Conservation (phyloP, 371 early-diverging fungal genomes). For the Syncephalastrum monosporum region DNA sequence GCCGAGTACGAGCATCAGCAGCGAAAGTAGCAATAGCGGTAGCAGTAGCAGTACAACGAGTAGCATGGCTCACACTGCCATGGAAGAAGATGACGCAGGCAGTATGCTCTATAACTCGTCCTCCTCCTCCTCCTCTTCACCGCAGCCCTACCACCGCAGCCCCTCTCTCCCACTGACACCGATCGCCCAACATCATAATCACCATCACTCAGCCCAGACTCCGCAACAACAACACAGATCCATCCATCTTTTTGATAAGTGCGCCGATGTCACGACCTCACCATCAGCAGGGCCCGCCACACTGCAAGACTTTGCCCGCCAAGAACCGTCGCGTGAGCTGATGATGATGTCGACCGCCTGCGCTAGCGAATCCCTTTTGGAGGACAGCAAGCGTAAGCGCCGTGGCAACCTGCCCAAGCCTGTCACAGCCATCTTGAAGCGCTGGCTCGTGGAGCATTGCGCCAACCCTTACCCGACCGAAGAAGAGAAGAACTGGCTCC, state of each 20-base stretch:
- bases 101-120: slow-evolving; percentile 1
- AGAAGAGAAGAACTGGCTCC: slow-evolving; percentile 83
- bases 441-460: slow-evolving; percentile 70
- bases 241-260: no score
- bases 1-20: not conserved
- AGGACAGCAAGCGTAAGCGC: slow-evolving; percentile 20
- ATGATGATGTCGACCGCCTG: not conserved
- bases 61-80: not conserved
- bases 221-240: no score
- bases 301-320: slow-evolving; percentile 10
- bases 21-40: not conserved
- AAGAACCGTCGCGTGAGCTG: slow-evolving; percentile 17
- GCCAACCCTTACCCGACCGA: slow-evolving; percentile 78
- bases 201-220: slow-evolving; percentile 3
- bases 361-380: not conserved
- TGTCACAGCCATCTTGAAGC: slow-evolving; percentile 58
- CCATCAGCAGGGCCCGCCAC: slow-evolving; percentile 5
- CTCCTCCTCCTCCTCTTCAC: slow-evolving; percentile 2
- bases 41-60: slow-evolving; percentile 1
- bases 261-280: not conserved
- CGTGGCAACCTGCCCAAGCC: slow-evolving; percentile 57
- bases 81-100: no score
- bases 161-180: slow-evolving; percentile 15
- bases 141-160: slow-evolving; percentile 7
- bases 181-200: not conserved